Percentiles rank a stretch among this genome's conserved stretches.
phyloP scores from a whole-genome alignment of 1,284 basidiomycete species.

The Blastosporella zonata region DNA sequence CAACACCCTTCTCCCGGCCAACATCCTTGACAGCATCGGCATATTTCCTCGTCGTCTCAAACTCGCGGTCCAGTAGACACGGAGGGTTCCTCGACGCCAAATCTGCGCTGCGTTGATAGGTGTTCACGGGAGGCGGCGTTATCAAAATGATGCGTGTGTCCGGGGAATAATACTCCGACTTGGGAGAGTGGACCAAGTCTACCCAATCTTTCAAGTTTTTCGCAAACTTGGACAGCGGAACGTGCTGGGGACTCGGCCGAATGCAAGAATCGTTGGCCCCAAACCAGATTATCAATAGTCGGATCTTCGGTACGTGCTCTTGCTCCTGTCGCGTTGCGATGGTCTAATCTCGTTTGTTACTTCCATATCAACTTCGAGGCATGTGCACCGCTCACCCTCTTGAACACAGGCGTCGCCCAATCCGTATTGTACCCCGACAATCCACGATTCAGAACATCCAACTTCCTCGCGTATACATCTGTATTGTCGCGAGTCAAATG shows the following conservation, averaged over 20 bases:
- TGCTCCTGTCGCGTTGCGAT: slow-evolving; percentile 54
- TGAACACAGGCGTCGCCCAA: slow-evolving; percentile 77
- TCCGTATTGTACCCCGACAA: slow-evolving; percentile 80
- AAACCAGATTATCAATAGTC: slow-evolving; percentile 82
- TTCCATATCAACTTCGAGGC: not conserved
- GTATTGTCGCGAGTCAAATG: not conserved
- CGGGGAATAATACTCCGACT: slow-evolving; percentile 68
- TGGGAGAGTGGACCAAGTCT: slow-evolving; percentile 54
- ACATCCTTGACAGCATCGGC: slow-evolving; percentile 68
- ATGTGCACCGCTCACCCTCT: slow-evolving; percentile 51
- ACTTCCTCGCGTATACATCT: slow-evolving; percentile 75
- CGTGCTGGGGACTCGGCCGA: slow-evolving; percentile 58
- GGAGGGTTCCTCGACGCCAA: slow-evolving; percentile 44
- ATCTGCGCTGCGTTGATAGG: slow-evolving; percentile 48
- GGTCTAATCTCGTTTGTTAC: slow-evolving; percentile 34
- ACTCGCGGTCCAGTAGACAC: slow-evolving; percentile 51
- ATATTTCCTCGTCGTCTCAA: slow-evolving; percentile 62
- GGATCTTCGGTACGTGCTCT: slow-evolving; percentile 55
- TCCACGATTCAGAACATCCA: slow-evolving; percentile 84
- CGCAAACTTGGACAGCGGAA: slow-evolving; percentile 67
- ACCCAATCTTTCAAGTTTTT: slow-evolving; percentile 66
- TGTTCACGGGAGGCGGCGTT: slow-evolving; percentile 82
- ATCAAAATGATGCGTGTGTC: slow-evolving; percentile 78
- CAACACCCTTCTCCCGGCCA: slow-evolving; percentile 50
- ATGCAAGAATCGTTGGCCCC: slow-evolving; percentile 83